These are phyloP conservation scores for Papiliotrema terrestris DNA, from an alignment of 1,284 basidiomycete species.

Conservation along the genomic window DNA sequence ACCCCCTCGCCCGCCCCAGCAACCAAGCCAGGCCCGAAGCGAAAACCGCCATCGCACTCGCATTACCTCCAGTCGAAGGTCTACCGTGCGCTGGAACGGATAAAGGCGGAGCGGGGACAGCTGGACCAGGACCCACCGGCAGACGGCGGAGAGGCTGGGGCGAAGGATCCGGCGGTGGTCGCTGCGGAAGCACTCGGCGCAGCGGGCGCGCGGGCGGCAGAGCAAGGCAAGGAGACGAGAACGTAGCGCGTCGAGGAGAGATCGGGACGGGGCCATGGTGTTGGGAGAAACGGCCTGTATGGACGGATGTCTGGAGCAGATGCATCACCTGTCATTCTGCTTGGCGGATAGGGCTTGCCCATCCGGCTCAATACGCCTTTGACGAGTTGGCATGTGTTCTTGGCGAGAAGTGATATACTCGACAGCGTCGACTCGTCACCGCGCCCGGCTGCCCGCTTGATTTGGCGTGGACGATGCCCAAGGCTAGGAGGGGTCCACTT, in stretches of 20 bases:
- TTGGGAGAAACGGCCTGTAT: too few relatives aligned
- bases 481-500: too few relatives aligned
- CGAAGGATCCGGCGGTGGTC: not conserved
- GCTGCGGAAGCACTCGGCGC: not conserved
- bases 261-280: not conserved
- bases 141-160: conserved; percentile 12
- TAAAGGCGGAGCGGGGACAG: conserved; percentile 51
- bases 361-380: too few relatives aligned
- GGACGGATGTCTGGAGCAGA: not conserved
- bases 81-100: conserved; percentile 85
- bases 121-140: too few relatives aligned
- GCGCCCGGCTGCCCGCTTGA: too few relatives aligned
- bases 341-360: too few relatives aligned
- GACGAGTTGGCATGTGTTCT: too few relatives aligned
- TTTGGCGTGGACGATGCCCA: too few relatives aligned
- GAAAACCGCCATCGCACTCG: conserved; percentile 54
- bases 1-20: conserved; percentile 41
- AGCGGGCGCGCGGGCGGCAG: not conserved
- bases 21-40: conserved; percentile 13
- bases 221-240: not conserved
- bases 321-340: too few relatives aligned
- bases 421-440: too few relatives aligned
- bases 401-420: too few relatives aligned
- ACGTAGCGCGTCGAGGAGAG: not conserved
- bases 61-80: conserved; percentile 98